Percentiles rank a stretch among this genome's conserved stretches.
Evolutionary conservation across 78 protist genomes (phyloP).

Genomic region (Blattamonas nauphoetae): DNA sequence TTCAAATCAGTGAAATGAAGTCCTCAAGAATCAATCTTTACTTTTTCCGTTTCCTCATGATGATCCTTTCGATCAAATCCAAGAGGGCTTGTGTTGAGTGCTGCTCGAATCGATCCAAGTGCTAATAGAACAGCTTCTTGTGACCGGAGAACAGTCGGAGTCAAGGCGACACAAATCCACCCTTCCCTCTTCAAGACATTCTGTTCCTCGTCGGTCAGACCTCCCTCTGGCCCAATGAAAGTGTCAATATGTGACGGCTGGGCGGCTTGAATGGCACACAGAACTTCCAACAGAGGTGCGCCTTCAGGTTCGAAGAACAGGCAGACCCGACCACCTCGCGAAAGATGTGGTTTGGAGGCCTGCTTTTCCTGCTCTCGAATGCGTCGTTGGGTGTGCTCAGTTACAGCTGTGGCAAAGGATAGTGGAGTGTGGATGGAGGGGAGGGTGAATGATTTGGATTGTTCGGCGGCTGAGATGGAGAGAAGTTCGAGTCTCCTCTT

Average conservation of each 20-base stretch:
- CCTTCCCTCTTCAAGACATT: background rate
- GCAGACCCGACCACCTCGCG: background rate
- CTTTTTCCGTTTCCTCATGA: no score
- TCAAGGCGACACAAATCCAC: background rate
- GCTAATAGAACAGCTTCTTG: background rate
- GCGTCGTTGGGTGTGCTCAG: background rate
- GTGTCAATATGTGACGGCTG: background rate
- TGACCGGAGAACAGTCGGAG: background rate
- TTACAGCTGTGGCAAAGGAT: background rate
- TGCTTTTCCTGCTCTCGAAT: background rate
- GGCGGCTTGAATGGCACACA: background rate
- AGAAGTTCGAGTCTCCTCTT: background rate
- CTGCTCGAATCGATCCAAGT: background rate
- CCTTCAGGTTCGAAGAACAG: constrained; percentile 11
- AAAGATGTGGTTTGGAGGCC: background rate
- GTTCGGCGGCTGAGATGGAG: background rate
- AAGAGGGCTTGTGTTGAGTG: no score
- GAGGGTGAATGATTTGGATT: background rate
- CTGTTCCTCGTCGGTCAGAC: background rate
- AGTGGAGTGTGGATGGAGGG: background rate
- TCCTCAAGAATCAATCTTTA: no score
- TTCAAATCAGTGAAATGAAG: no score
- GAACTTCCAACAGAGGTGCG: background rate
- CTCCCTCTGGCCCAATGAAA: background rate
- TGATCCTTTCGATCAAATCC: no score